Conservation (phyloP, 1,284 basidiomycete genomes). For the Fomes fomentarius region DNA sequence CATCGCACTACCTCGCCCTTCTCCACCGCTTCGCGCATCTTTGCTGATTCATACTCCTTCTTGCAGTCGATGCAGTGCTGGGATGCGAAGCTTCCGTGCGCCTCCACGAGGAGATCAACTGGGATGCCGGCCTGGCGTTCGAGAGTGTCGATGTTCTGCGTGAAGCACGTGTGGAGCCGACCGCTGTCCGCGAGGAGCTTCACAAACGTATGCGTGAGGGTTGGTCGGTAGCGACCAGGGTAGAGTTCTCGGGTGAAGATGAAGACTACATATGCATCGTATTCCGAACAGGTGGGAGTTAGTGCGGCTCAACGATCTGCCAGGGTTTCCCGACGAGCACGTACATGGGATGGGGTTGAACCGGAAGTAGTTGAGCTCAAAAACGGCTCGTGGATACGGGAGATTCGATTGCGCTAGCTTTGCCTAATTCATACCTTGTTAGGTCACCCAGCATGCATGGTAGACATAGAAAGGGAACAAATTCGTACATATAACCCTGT, state of each 20-base stretch:
- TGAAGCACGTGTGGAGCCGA: slow-evolving; percentile 78
- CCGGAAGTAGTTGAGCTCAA: slow-evolving; percentile 77
- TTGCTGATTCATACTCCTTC: slow-evolving; percentile 58
- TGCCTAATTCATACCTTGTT: too few relatives aligned
- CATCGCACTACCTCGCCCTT: slow-evolving; percentile 69
- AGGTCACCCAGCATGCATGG: too few relatives aligned
- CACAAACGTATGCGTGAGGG: slow-evolving; percentile 90
- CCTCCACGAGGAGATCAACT: slow-evolving; percentile 80
- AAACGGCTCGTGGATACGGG: slow-evolving; percentile 81
- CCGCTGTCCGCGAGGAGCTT: slow-evolving; percentile 68
- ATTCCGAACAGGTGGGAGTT: background rate
- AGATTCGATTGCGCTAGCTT: slow-evolving; percentile 75
- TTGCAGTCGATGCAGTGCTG: slow-evolving; percentile 82
- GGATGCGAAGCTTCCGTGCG: slow-evolving; percentile 89
- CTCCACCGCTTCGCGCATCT: slow-evolving; percentile 66
- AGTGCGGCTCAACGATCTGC: too few relatives aligned
- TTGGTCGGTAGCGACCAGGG: slow-evolving; percentile 86
- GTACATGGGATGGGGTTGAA: slow-evolving; percentile 73
- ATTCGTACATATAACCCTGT: slow-evolving; percentile 59
- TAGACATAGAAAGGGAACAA: too few relatives aligned
- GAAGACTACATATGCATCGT: too few relatives aligned
- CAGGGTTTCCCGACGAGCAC: slow-evolving; percentile 35
- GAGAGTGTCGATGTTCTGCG: slow-evolving; percentile 93
- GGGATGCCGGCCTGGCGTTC: slow-evolving; percentile 87
- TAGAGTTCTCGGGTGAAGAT: slow-evolving; percentile 89